Percentiles rank a stretch among this genome's conserved stretches.
Conservation (phyloP, 1,284 basidiomycete genomes). For the Grifola frondosa region DNA sequence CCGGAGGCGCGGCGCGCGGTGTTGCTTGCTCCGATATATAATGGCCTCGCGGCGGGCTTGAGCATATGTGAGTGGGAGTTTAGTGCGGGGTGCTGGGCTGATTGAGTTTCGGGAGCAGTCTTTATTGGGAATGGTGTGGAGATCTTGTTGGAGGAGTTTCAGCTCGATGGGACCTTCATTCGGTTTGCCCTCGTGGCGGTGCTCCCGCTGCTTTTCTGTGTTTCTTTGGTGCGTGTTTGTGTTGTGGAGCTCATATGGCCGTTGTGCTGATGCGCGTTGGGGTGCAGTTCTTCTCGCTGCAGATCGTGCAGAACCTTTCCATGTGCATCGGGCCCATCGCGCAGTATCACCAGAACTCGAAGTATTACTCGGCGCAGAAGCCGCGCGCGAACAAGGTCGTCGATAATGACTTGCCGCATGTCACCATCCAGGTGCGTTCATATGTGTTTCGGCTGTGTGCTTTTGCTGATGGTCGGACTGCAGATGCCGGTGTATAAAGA, state of each 20-base stretch:
- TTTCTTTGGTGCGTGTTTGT: constrained; percentile 34
- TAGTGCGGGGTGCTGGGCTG: background rate
- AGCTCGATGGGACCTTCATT: constrained; percentile 44
- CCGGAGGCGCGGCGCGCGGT: constrained; percentile 36
- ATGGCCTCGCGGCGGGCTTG: constrained; percentile 44
- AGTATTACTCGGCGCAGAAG: constrained; percentile 45
- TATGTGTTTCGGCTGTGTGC: background rate
- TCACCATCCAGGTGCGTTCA: constrained; percentile 42
- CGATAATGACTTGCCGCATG: constrained; percentile 47
- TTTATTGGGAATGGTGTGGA: constrained; percentile 41
- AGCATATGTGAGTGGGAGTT: constrained; percentile 31
- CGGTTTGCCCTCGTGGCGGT: constrained; percentile 44
- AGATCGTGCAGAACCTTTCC: constrained; percentile 39
- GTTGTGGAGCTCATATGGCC: background rate
- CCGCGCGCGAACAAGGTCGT: constrained; percentile 42
- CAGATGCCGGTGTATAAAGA: constrained; percentile 58
- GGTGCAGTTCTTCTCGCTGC: constrained; percentile 34
- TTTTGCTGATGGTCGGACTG: background rate
- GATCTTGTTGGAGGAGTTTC: constrained; percentile 43
- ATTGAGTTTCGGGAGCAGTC: constrained; percentile 26
- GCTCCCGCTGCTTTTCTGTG: constrained; percentile 43
- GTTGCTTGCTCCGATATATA: constrained; percentile 46
- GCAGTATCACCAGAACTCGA: constrained; percentile 49
- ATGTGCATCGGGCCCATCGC: constrained; percentile 49
- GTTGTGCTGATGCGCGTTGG: constrained; percentile 12